Percentiles rank a stretch among this genome's conserved stretches.
phyloP scores from a whole-genome alignment of 352 stramenopile genomes.

The Globisporangium okanoganense region DNA sequence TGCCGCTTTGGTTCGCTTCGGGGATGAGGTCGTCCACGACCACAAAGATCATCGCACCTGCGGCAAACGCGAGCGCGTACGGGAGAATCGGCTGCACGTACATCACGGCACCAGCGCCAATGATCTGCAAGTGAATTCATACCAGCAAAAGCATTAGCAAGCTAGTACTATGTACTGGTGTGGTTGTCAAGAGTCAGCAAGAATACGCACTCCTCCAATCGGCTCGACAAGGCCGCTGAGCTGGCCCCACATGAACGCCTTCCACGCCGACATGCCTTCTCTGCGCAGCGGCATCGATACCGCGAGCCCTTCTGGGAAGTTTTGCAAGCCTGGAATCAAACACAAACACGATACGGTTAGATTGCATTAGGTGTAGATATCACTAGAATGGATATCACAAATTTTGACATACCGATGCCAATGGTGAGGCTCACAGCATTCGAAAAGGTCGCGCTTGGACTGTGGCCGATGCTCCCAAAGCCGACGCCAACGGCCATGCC shows the following conservation, averaged over 20 bases:
- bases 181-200: not conserved
- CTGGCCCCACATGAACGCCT: constrained; percentile 89
- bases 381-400: not conserved
- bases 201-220: constrained; percentile 73
- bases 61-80: constrained; percentile 89
- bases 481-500: constrained; percentile 88
- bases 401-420: constrained; percentile 48
- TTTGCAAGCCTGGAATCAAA: constrained; percentile 84
- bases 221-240: constrained; percentile 88
- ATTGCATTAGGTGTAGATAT: not conserved
- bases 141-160: constrained; percentile 2
- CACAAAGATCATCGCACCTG: constrained; percentile 91
- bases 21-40: constrained; percentile 91
- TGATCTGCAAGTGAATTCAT: constrained; percentile 35
- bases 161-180: not conserved
- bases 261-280: constrained; percentile 78
- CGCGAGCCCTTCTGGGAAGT: constrained; percentile 87
- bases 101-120: constrained; percentile 80
- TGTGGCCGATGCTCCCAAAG: constrained; percentile 84
- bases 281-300: constrained; percentile 87
- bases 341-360: not conserved
- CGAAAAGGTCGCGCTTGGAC: constrained; percentile 57
- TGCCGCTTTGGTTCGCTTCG: constrained; percentile 85
- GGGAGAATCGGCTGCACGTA: constrained; percentile 87
- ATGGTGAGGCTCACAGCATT: constrained; percentile 87